These are phyloP conservation scores for Helichrysum umbraculigerum DNA, from an alignment of 129 eudicot genomes.

Conservation along the genomic window DNA sequence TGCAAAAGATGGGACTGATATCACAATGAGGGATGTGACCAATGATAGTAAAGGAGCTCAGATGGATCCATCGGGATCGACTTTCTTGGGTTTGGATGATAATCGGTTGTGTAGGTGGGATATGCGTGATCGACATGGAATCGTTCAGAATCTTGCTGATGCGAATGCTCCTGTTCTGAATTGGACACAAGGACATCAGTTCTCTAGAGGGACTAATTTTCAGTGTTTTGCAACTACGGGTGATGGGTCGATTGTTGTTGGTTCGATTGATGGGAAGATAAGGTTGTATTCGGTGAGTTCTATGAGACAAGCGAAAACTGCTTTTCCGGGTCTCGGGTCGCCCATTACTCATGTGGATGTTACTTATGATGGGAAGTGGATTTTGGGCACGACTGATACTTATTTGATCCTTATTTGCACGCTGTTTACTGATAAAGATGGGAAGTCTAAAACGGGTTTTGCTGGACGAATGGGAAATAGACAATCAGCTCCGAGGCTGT, in stretches of 20 bases:
- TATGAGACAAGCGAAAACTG: constrained; percentile 97
- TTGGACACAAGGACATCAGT: constrained; percentile 98
- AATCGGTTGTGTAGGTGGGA: constrained; percentile 95
- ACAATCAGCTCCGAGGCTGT: constrained; percentile 83
- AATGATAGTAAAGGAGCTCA: constrained; percentile 94
- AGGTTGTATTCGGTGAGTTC: constrained; percentile 75
- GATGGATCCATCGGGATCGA: constrained; percentile 90
- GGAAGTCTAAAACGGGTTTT: constrained; percentile 86
- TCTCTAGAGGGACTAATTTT: constrained; percentile 91
- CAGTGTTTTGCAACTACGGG: constrained; percentile 98
- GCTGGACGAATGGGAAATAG: constrained; percentile 91
- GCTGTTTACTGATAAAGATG: constrained; percentile 88
- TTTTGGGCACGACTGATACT: constrained; percentile 91
- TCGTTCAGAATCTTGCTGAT: constrained; percentile 81
- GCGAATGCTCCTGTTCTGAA: constrained; percentile 81
- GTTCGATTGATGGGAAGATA: constrained; percentile 95
- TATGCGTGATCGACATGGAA: constrained; percentile 90
- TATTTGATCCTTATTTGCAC: constrained; percentile 89
- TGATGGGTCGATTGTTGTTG: constrained; percentile 97
- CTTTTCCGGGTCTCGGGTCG: constrained; percentile 95
- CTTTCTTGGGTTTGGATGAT: constrained; percentile 97
- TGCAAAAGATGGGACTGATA: constrained; percentile 92
- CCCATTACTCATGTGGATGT: constrained; percentile 97
- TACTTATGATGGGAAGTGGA: constrained; percentile 97
- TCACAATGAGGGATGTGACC: constrained; percentile 86